These are phyloP conservation scores for Ramularia endophylla DNA, from an alignment of 2,329 filamentous ascomycete genomes.

Conservation along the genomic window DNA sequence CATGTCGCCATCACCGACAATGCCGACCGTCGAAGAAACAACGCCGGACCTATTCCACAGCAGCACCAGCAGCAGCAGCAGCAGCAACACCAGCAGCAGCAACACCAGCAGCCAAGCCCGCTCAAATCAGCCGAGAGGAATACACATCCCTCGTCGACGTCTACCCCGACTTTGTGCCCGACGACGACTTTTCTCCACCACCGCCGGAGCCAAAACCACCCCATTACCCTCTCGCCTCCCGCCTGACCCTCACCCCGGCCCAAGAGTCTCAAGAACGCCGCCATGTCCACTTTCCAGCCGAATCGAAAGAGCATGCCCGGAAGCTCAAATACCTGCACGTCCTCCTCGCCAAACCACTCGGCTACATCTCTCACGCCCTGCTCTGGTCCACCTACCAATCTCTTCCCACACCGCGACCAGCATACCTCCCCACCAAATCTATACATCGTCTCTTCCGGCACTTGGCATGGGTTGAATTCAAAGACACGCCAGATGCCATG, in stretches of 20 bases:
- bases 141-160: constrained; percentile 45
- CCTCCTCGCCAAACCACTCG: constrained; percentile 11
- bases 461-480: constrained; percentile 55
- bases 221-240: constrained; percentile 23
- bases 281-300: constrained; percentile 12
- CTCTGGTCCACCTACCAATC: constrained; percentile 50
- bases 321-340: constrained; percentile 13
- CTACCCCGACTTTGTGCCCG: constrained; percentile 28
- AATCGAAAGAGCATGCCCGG: constrained; percentile 17
- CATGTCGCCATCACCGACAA: constrained; percentile 45
- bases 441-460: constrained; percentile 62
- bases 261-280: constrained; percentile 17
- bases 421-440: constrained; percentile 44
- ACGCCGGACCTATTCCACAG: constrained; percentile 1
- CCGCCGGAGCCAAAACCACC: neutral
- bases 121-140: constrained; percentile 36
- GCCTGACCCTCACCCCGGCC: constrained; percentile 24
- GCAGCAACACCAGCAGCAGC: neutral
- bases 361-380: constrained; percentile 19
- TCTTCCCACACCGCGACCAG: constrained; percentile 49
- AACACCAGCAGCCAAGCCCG: neutral
- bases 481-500: constrained; percentile 55
- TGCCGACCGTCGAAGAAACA: neutral
- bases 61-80: too few relatives aligned
- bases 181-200: neutral